Percentiles rank a stretch among this genome's conserved stretches.
Conservation (phyloP, 257 asterid species). For the Nicotiana attenuata region DNA sequence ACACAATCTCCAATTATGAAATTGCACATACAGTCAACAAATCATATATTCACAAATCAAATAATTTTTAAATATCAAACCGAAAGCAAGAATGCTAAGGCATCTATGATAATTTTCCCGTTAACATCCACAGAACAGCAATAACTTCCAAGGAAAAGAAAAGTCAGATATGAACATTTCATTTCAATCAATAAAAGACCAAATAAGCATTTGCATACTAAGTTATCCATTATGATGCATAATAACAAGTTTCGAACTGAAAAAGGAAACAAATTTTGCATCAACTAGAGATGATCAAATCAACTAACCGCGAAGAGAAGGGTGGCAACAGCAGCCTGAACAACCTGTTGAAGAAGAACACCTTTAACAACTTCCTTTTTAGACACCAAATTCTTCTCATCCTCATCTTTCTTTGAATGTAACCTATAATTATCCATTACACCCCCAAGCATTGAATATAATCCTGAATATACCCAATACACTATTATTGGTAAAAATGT, state of each 20-base stretch:
- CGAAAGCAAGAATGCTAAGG: background rate
- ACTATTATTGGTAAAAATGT: conserved; percentile 63
- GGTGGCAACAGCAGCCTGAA: conserved; percentile 82
- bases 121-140: no score
- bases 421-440: conserved; percentile 62
- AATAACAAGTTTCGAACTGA: background rate
- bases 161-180: background rate
- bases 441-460: conserved; percentile 58
- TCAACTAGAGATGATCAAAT: background rate
- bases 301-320: conserved; percentile 68
- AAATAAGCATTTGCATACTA: background rate
- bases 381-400: conserved; percentile 80
- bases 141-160: background rate
- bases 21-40: background rate
- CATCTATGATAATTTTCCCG: background rate
- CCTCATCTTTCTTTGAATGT: conserved; percentile 74
- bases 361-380: conserved; percentile 77
- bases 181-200: background rate
- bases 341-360: conserved; percentile 83
- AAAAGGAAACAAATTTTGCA: background rate
- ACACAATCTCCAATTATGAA: background rate
- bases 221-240: background rate
- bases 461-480: conserved; percentile 88
- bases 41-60: background rate
- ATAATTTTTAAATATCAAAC: background rate